These are phyloP conservation scores for Aspergillus niger DNA, from an alignment of 2,329 filamentous ascomycete species.

Conservation along the genomic window DNA sequence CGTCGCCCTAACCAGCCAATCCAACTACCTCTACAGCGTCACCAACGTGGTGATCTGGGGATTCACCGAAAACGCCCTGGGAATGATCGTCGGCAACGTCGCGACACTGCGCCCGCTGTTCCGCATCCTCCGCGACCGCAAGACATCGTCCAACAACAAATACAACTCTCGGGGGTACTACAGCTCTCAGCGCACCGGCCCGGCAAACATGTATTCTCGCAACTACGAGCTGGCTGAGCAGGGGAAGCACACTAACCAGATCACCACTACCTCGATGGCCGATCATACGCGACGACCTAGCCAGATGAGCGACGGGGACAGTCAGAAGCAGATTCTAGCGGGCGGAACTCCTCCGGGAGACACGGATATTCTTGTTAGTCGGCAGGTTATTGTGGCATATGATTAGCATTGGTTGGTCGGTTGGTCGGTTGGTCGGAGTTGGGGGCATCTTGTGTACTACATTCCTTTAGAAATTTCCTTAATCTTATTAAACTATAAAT, in stretches of 20 bases:
- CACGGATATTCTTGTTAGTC: slow-evolving; percentile 23
- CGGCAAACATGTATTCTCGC: slow-evolving; percentile 12
- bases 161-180: slow-evolving; percentile 4
- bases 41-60: slow-evolving; percentile 51
- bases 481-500: background rate
- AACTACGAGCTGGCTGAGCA: slow-evolving; percentile 22
- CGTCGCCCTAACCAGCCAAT: slow-evolving; percentile 41
- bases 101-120: slow-evolving; percentile 51
- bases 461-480: background rate
- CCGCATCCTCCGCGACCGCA: slow-evolving; percentile 25
- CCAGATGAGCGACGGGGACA: slow-evolving; percentile 24
- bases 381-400: slow-evolving; percentile 23
- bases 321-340: slow-evolving; percentile 25
- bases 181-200: background rate
- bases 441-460: background rate
- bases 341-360: slow-evolving; percentile 13
- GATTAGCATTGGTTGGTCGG: slow-evolving; percentile 1
- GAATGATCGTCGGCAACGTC: slow-evolving; percentile 53
- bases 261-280: slow-evolving; percentile 9
- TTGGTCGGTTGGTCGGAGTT: background rate
- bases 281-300: slow-evolving; percentile 7
- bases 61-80: slow-evolving; percentile 53
- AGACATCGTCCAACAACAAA: slow-evolving; percentile 16
- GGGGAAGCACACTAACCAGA: slow-evolving; percentile 14
- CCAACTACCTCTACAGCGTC: slow-evolving; percentile 45